Evolutionary conservation across 352 stramenopile genomes (phyloP), one percentile per base, ranked within the genome.

Genomic region (Globisporangium emineosum): DNA sequence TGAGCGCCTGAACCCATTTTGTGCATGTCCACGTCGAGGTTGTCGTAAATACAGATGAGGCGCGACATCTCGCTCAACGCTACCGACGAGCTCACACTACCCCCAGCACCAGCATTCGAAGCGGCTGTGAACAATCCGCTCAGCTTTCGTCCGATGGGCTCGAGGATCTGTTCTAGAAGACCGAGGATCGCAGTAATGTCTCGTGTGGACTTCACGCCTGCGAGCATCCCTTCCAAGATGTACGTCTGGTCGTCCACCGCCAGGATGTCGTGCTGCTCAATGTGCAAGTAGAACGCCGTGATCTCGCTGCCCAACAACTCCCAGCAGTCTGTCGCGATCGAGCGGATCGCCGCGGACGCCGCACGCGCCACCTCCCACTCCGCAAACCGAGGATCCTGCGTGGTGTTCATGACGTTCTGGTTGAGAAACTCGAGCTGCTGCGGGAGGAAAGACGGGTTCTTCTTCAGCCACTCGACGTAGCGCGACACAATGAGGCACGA

Each of bases 11-110:
- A 55, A 0, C 66, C 57, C 43, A 66, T 21, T 15, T 71, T 72
- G n/a, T 59, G 73, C 49, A 59, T 61, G n/a, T 75, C 66, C 23
- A 89, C 65, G 15, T 79, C 67, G 15, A 93, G 69, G 45, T 93
- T 86, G 58, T 96, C 87, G 60, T 94, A 96, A 35, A 94, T 73
- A 68, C 83, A 89, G 43, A 96, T 89, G n/a, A 94, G 68, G 3
- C 87, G 83, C 43, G 93, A 64, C 52, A 96, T 67, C 47, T 96
- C 85, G 54, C 83, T 77, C 21, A 86, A 77, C 6, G 77, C 79
- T 4, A 80, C 58, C 0, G 74, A 69, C 3, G 69, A 69, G 12
- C 76, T 78, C 1, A 82, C 72, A 23, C 76, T 75, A 4, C 29
- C 21, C 5, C 73, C 67, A 33, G 51, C 51, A 10, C 37, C 37